A percentile compares a stretch with the other conserved stretches of the same genome.
phyloP scores from a whole-genome alignment of 208 protist genomes.

The Trypanosoma rangeli region DNA sequence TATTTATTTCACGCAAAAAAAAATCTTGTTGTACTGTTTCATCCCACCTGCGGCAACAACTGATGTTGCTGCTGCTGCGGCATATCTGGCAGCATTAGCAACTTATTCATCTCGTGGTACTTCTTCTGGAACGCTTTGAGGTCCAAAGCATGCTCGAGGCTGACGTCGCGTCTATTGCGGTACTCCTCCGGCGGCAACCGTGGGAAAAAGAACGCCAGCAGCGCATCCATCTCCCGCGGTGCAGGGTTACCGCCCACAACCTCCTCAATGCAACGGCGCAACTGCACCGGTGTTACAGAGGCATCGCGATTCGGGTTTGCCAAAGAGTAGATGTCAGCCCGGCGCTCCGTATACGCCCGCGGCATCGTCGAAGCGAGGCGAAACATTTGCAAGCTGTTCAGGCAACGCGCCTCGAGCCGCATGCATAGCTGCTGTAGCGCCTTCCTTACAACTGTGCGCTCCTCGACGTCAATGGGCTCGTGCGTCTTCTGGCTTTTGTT shows the following conservation, averaged over 20 bases:
- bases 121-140: constrained; percentile 73
- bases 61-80: constrained; percentile 5
- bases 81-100: constrained; percentile 30
- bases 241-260: constrained; percentile 60
- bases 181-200: constrained; percentile 58
- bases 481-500: neutral
- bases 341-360: constrained; percentile 59
- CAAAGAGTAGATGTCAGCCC: constrained; percentile 69
- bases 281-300: constrained; percentile 81
- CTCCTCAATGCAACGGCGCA: constrained; percentile 85
- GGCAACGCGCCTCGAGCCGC: constrained; percentile 66
- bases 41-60: neutral
- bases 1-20: no score
- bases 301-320: constrained; percentile 78
- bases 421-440: constrained; percentile 59
- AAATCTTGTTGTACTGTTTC: neutral
- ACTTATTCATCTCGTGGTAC: constrained; percentile 68
- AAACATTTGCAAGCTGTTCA: constrained; percentile 86
- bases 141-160: constrained; percentile 50
- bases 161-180: constrained; percentile 50
- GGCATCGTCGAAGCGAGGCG: constrained; percentile 86
- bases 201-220: constrained; percentile 88
- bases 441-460: constrained; percentile 42
- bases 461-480: constrained; percentile 35
- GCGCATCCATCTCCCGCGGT: constrained; percentile 62